Evolutionary conservation across 805 yeast species (phyloP).

Genomic region (Metschnikowia similis): DNA sequence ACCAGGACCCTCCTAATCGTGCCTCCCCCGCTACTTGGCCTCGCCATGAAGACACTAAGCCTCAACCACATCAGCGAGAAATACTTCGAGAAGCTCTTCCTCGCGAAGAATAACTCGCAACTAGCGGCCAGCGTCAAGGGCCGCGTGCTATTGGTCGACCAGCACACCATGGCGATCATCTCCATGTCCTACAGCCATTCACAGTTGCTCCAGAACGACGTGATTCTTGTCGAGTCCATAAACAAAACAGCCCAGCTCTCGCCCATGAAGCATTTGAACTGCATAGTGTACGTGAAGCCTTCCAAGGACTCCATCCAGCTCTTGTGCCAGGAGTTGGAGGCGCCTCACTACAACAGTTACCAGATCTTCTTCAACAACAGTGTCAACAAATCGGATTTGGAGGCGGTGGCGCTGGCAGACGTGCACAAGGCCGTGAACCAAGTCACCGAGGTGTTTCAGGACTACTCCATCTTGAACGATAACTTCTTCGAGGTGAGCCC

Average conservation of each 20-base stretch:
- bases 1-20: not conserved
- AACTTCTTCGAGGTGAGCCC: slow-evolving; percentile 47
- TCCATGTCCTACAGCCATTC: slow-evolving; percentile 91
- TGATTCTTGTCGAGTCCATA: slow-evolving; percentile 69
- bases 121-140: slow-evolving; percentile 36
- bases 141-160: slow-evolving; percentile 74
- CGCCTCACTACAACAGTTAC: slow-evolving; percentile 78
- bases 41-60: slow-evolving; percentile 11
- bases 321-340: slow-evolving; percentile 61
- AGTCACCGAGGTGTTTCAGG: slow-evolving; percentile 82
- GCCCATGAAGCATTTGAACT: slow-evolving; percentile 58
- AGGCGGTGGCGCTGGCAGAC: slow-evolving; percentile 85
- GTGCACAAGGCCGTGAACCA: slow-evolving; percentile 72
- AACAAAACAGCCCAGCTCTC: slow-evolving; percentile 63
- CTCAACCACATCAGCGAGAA: slow-evolving; percentile 16
- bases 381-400: slow-evolving; percentile 72
- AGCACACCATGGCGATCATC: slow-evolving; percentile 73
- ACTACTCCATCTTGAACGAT: slow-evolving; percentile 68
- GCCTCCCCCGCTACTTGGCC: not conserved
- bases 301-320: slow-evolving; percentile 55
- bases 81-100: slow-evolving; percentile 19
- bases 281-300: slow-evolving; percentile 78
- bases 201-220: slow-evolving; percentile 71
- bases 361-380: slow-evolving; percentile 75
- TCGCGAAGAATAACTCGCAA: slow-evolving; percentile 15